Percentiles rank a stretch among this genome's conserved stretches.
Evolutionary conservation across 306 rosid genomes (phyloP).

Genomic region (Vigna angularis): DNA sequence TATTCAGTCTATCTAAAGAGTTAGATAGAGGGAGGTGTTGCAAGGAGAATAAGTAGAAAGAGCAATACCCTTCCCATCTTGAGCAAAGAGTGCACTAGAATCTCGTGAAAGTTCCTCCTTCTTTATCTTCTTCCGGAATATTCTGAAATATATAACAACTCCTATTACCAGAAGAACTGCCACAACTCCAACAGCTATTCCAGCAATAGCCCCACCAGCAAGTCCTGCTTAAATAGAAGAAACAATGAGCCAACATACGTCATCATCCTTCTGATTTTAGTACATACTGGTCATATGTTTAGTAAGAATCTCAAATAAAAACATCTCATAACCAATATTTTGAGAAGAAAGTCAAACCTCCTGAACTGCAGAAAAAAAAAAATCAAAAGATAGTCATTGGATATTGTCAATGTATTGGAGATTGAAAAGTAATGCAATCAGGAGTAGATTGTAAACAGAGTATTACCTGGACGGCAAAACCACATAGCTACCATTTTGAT

Average conservation of each 20-base stretch:
- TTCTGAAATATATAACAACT: conserved; percentile 52
- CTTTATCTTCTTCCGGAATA: conserved; percentile 59
- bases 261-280: conserved; percentile 32
- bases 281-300: conserved; percentile 31
- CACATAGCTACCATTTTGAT: conserved; percentile 62
- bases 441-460: conserved; percentile 26
- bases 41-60: conserved; percentile 34
- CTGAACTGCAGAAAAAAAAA: conserved; percentile 71
- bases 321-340: conserved; percentile 42
- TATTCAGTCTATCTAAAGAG: conserved; percentile 25
- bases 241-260: conserved; percentile 48
- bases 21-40: background rate
- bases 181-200: conserved; percentile 64
- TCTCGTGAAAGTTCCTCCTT: conserved; percentile 31
- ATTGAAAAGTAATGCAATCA: conserved; percentile 25
- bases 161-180: conserved; percentile 70
- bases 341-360: conserved; percentile 63
- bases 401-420: conserved; percentile 11
- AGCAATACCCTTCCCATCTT: conserved; percentile 54
- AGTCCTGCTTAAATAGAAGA: conserved; percentile 67
- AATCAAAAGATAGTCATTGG: conserved; percentile 36
- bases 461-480: conserved; percentile 63
- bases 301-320: conserved; percentile 35
- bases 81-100: conserved; percentile 59
- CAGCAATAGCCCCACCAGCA: conserved; percentile 73